Evolutionary conservation across 257 asterid species (phyloP).

Genomic region (Rhazya stricta): DNA sequence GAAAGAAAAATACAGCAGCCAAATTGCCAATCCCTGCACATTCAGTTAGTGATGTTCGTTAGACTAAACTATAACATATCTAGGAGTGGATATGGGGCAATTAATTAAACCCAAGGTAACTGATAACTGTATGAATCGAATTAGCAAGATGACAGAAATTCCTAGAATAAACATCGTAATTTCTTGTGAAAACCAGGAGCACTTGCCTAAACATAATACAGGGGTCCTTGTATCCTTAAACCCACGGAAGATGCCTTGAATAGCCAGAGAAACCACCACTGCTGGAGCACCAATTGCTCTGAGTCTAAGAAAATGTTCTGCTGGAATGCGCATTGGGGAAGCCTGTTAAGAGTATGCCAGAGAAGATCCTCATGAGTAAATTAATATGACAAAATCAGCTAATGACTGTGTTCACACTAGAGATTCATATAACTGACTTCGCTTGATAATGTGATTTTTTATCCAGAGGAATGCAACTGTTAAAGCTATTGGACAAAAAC

Average conservation of each 20-base stretch:
- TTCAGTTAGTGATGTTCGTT: background rate
- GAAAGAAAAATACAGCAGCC: conserved; percentile 30
- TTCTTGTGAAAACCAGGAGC: background rate
- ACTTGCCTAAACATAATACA: conserved; percentile 42
- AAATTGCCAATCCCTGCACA: conserved; percentile 34
- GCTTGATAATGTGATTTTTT: no score
- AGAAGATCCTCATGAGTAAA: background rate
- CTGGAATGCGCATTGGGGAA: conserved; percentile 36
- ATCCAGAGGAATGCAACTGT: background rate
- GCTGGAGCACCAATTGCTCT: conserved; percentile 52
- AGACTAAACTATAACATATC: background rate
- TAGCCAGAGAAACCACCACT: conserved; percentile 38
- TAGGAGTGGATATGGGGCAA: background rate
- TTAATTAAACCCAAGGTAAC: background rate
- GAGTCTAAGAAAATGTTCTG: conserved; percentile 39
- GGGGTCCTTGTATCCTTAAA: conserved; percentile 41
- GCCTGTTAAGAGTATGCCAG: conserved; percentile 18
- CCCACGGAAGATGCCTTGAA: conserved; percentile 46
- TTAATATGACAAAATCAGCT: background rate
- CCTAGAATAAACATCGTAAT: background rate
- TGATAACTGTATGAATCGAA: background rate
- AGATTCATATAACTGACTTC: background rate
- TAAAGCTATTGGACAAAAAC: background rate
- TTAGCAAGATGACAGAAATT: background rate
- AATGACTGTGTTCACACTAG: background rate